phyloP scores from a whole-genome alignment of 2,329 filamentous ascomycete species.

The Ophiocordyceps camponoti-rufipedis region DNA sequence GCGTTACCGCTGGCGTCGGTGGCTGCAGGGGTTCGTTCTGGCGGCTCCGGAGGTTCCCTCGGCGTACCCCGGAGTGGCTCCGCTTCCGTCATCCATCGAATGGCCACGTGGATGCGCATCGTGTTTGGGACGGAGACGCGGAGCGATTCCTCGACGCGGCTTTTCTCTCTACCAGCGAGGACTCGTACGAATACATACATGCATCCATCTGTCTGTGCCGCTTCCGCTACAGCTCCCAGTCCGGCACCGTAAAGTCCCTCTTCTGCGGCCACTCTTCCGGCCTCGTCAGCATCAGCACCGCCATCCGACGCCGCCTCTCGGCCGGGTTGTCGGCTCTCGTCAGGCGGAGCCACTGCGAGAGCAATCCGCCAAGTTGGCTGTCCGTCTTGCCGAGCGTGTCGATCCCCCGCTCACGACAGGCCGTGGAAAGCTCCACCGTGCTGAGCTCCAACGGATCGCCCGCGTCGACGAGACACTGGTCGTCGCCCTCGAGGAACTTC shows the following conservation, averaged over 20 bases:
- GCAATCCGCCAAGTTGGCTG: conserved; percentile 27
- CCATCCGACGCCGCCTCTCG: conserved; percentile 19
- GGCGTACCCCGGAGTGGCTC: background rate
- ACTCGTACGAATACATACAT: too few species aligned
- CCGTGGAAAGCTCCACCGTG: conserved; percentile 46
- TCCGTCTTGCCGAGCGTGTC: conserved; percentile 38
- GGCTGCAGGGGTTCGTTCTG: background rate
- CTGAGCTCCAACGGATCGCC: conserved; percentile 40
- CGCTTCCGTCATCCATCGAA: background rate
- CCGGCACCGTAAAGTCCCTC: conserved; percentile 21
- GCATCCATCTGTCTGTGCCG: background rate
- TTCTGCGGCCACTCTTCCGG: conserved; percentile 21
- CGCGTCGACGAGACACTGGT: conserved; percentile 43
- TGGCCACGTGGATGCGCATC: background rate
- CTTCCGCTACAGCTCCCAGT: conserved; percentile 18
- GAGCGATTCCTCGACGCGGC: background rate
- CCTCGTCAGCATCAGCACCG: conserved; percentile 22
- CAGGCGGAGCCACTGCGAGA: conserved; percentile 29
- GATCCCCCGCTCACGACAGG: conserved; percentile 52
- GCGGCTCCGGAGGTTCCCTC: background rate
- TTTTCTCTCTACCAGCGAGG: background rate
- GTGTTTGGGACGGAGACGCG: background rate
- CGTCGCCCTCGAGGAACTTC: conserved; percentile 51
- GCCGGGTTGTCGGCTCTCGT: conserved; percentile 18
- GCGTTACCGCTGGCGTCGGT: background rate